Evolutionary conservation across 257 asterid genomes (phyloP).

Genomic region (Solanum habrochaites): DNA sequence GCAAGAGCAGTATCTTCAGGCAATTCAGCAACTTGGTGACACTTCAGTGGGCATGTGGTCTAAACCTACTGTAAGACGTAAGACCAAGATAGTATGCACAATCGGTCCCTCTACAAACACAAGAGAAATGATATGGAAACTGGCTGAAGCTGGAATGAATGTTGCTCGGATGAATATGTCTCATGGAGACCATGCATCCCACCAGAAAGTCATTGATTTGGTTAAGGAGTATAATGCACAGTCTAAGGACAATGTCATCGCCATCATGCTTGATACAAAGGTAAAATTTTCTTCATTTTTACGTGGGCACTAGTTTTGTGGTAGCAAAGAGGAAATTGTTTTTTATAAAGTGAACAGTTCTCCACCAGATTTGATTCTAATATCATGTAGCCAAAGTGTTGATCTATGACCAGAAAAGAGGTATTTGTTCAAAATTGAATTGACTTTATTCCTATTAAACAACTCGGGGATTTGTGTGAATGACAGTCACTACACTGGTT

Average conservation of each 20-base stretch:
- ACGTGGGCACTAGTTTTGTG: neutral
- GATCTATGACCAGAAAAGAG: neutral
- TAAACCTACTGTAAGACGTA: slow-evolving; percentile 76
- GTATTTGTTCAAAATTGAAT: neutral
- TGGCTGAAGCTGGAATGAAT: slow-evolving; percentile 99
- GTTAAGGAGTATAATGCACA: slow-evolving; percentile 90
- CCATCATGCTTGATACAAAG: slow-evolving; percentile 99
- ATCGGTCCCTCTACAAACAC: slow-evolving; percentile 95
- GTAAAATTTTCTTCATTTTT: slow-evolving; percentile 24
- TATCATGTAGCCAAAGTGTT: neutral
- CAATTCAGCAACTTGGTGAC: slow-evolving; percentile 45
- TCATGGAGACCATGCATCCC: slow-evolving; percentile 97
- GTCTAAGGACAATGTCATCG: slow-evolving; percentile 84
- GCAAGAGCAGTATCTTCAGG: slow-evolving; percentile 38
- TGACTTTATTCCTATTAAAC: neutral
- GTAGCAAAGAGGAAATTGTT: neutral
- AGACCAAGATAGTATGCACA: slow-evolving; percentile 96
- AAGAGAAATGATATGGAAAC: slow-evolving; percentile 92
- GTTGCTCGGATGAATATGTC: slow-evolving; percentile 98
- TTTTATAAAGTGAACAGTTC: neutral
- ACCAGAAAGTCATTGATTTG: slow-evolving; percentile 93
- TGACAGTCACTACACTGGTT: neutral
- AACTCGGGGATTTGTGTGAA: neutral
- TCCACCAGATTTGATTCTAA: neutral
- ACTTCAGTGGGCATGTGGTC: slow-evolving; percentile 53